phyloP scores from a whole-genome alignment of 257 asterid genomes.

The Rehmannia glutinosa region DNA sequence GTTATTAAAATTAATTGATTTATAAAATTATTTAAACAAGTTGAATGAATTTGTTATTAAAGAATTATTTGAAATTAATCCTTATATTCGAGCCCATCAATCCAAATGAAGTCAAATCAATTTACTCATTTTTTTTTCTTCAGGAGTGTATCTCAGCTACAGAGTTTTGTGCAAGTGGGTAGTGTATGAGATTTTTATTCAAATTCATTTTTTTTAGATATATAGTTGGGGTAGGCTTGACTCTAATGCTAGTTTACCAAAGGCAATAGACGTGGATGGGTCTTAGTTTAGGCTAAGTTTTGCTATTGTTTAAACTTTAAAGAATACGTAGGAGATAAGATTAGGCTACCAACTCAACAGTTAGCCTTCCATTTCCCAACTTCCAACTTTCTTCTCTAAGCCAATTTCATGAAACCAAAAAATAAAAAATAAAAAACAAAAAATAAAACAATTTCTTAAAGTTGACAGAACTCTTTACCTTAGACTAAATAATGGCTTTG shows the following conservation, averaged over 20 bases:
- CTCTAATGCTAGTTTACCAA: slow-evolving; percentile 33
- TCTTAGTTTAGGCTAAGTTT: background rate
- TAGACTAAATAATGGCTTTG: background rate
- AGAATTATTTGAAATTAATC: no score
- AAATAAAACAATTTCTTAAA: background rate
- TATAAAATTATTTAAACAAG: no score
- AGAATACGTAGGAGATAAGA: slow-evolving; percentile 30
- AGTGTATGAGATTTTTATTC: background rate
- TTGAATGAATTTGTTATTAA: no score
- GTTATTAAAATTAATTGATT: no score
- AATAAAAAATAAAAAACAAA: background rate
- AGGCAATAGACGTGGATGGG: slow-evolving; percentile 25
- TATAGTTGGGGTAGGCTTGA: slow-evolving; percentile 57
- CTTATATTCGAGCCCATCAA: no score
- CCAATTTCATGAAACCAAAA: background rate
- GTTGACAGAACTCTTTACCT: slow-evolving; percentile 22
- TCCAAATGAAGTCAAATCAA: no score
- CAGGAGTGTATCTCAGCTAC: no score
- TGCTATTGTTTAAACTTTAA: background rate
- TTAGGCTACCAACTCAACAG: slow-evolving; percentile 78
- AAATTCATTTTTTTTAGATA: background rate
- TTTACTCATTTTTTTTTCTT: no score
- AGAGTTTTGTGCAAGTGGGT: background rate
- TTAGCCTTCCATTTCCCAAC: slow-evolving; percentile 49
- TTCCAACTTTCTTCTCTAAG: slow-evolving; percentile 25